phyloP scores from a whole-genome alignment of 495 filamentous ascomycete genomes.

The Haplographium delicatum region DNA sequence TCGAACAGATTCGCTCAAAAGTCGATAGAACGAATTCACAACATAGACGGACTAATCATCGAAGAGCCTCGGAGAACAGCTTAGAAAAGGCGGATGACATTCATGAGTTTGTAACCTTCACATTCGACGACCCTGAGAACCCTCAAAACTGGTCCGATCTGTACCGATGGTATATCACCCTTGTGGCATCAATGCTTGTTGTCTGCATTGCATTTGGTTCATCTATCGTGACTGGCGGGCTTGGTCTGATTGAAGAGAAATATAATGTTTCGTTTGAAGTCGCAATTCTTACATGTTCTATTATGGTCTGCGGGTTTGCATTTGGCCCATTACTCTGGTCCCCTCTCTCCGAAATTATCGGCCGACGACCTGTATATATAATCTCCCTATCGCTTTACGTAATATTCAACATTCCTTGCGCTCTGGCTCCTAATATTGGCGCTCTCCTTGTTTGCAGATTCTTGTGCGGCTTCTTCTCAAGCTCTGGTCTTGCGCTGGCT shows the following conservation, averaged over 20 bases:
- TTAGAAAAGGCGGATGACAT: too few relatives aligned
- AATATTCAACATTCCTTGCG: conserved; percentile 61
- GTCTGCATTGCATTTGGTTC: conserved; percentile 74
- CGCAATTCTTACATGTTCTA: conserved; percentile 62
- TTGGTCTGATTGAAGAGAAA: conserved; percentile 51
- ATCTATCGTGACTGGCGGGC: conserved; percentile 67
- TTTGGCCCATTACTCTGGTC: conserved; percentile 64
- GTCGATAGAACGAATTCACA: too few relatives aligned
- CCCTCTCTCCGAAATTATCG: conserved; percentile 67
- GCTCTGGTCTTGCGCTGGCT: conserved; percentile 65
- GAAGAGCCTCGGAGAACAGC: too few relatives aligned
- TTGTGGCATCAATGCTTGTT: conserved; percentile 63
- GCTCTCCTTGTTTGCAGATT: conserved; percentile 71
- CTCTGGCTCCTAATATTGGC: conserved; percentile 57
- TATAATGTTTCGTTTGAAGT: conserved; percentile 57
- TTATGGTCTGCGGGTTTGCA: conserved; percentile 74
- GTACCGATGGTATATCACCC: conserved; percentile 69
- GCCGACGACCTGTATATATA: conserved; percentile 59
- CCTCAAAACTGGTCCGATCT: conserved; percentile 55
- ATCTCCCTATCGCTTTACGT: conserved; percentile 31
- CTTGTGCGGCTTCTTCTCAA: conserved; percentile 73
- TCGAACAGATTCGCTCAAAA: too few relatives aligned
- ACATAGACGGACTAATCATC: too few relatives aligned
- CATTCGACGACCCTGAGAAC: conserved; percentile 68
- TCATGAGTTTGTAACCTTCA: too few relatives aligned